phyloP scores from a whole-genome alignment of 345 rosid species.

The Populus deltoides region DNA sequence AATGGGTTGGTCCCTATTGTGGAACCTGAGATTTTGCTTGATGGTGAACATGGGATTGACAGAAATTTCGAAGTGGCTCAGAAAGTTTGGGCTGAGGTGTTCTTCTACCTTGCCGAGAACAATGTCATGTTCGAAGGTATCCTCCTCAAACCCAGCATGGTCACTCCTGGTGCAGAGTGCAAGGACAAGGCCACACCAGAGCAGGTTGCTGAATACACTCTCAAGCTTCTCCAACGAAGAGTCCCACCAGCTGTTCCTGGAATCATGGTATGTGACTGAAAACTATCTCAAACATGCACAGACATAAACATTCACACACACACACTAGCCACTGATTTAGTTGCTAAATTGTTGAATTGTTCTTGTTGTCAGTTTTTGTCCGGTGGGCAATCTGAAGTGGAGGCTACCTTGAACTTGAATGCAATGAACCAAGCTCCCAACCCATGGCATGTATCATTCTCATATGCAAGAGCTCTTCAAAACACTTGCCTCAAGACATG shows the following conservation, averaged over 20 bases:
- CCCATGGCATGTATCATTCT: conserved; percentile 89
- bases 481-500: conserved; percentile 89
- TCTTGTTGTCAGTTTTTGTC: conserved; percentile 68
- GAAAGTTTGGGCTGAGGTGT: conserved; percentile 98
- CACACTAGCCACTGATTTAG: too few relatives aligned
- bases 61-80: conserved; percentile 88
- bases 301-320: too few relatives aligned
- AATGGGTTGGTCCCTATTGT: conserved; percentile 98
- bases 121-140: conserved; percentile 95
- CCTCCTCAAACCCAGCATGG: conserved; percentile 99
- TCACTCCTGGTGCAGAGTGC: conserved; percentile 96
- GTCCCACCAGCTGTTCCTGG: conserved; percentile 94
- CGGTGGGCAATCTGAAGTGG: conserved; percentile 96
- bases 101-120: conserved; percentile 94
- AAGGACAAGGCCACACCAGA: conserved; percentile 79
- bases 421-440: conserved; percentile 87
- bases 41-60: conserved; percentile 91
- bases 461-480: conserved; percentile 91
- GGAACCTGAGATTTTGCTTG: conserved; percentile 97
- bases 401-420: conserved; percentile 90
- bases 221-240: conserved; percentile 80
- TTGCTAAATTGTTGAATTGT: too few relatives aligned
- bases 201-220: conserved; percentile 87
- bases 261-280: conserved; percentile 57
- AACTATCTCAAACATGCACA: too few relatives aligned